These are phyloP conservation scores for Boletus sp. DNA, from an alignment of 768 basidiomycete genomes.

Conservation along the genomic window DNA sequence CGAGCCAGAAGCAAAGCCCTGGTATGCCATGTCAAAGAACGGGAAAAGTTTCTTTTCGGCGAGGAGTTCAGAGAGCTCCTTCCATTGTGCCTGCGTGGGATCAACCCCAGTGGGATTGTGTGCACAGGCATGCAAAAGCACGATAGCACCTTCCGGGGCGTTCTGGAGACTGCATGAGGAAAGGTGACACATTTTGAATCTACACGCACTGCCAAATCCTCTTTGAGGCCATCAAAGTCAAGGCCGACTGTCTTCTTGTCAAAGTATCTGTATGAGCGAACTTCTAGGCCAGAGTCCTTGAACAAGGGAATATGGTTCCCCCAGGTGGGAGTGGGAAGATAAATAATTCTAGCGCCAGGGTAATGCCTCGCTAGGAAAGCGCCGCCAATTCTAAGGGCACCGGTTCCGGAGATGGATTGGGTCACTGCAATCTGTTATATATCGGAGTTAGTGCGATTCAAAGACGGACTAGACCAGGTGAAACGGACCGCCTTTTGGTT, in stretches of 20 bases:
- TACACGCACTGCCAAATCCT: constrained; percentile 70
- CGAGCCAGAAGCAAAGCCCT: constrained; percentile 95
- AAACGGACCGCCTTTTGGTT: constrained; percentile 65
- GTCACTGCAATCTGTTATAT: constrained; percentile 70
- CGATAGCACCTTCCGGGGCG: constrained; percentile 76
- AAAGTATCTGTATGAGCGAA: constrained; percentile 91
- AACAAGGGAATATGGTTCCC: constrained; percentile 95
- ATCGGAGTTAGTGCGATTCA: not conserved
- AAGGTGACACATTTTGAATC: not conserved
- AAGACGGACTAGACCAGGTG: not conserved
- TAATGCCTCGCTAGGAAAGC: constrained; percentile 90
- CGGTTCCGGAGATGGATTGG: constrained; percentile 97
- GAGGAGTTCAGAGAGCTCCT: constrained; percentile 79
- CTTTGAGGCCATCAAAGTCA: constrained; percentile 87
- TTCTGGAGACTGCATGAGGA: constrained; percentile 35
- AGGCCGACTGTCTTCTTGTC: constrained; percentile 89
- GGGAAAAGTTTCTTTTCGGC: constrained; percentile 91
- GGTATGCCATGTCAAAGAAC: constrained; percentile 99
- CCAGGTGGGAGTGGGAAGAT: constrained; percentile 93
- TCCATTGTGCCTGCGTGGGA: constrained; percentile 92
- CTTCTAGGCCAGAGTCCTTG: constrained; percentile 91
- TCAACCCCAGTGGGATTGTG: constrained; percentile 99
- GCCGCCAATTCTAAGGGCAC: constrained; percentile 93
- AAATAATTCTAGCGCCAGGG: constrained; percentile 81
- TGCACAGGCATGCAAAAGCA: constrained; percentile 94